Conservation (phyloP, 2,329 filamentous ascomycete species). For the Cercospora sesami region DNA sequence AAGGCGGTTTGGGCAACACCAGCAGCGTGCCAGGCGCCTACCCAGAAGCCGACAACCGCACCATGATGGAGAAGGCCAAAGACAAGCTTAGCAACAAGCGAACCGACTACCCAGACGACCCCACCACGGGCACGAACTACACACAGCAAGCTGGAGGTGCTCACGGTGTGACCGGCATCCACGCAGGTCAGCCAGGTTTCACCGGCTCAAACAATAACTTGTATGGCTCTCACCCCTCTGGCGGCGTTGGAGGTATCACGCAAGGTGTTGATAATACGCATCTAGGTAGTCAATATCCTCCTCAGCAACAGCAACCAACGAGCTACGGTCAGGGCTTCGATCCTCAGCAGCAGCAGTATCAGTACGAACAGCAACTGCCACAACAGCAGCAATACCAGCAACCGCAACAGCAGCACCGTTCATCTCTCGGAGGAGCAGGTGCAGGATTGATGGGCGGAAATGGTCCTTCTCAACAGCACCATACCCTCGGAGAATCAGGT, state of each 20-base stretch:
- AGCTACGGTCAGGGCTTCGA: neutral
- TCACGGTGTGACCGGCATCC: slow-evolving; percentile 1
- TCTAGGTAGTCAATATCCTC: neutral
- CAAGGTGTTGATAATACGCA: slow-evolving; percentile 15
- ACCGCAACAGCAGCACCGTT: neutral
- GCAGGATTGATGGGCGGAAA: neutral
- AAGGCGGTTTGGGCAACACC: slow-evolving; percentile 1
- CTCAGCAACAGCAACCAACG: neutral
- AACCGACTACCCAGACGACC: slow-evolving; percentile 20
- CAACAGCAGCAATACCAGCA: neutral
- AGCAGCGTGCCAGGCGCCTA: slow-evolving; percentile 9
- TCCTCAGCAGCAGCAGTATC: neutral
- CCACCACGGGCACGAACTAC: slow-evolving; percentile 20
- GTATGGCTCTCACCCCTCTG: slow-evolving; percentile 4
- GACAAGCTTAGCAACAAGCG: slow-evolving; percentile 18
- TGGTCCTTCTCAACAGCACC: neutral
- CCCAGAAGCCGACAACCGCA: slow-evolving; percentile 18
- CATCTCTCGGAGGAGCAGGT: neutral
- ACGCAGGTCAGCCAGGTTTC: slow-evolving; percentile 6
- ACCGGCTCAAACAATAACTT: slow-evolving; percentile 10
- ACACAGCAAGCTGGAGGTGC: slow-evolving; percentile 9
- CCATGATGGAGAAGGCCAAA: slow-evolving; percentile 22
- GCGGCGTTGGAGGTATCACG: slow-evolving; percentile 8
- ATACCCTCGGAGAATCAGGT: neutral
- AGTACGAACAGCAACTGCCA: neutral